Conservation (phyloP, 2,329 filamentous ascomycete genomes). For the Achaetomium macrosporum region DNA sequence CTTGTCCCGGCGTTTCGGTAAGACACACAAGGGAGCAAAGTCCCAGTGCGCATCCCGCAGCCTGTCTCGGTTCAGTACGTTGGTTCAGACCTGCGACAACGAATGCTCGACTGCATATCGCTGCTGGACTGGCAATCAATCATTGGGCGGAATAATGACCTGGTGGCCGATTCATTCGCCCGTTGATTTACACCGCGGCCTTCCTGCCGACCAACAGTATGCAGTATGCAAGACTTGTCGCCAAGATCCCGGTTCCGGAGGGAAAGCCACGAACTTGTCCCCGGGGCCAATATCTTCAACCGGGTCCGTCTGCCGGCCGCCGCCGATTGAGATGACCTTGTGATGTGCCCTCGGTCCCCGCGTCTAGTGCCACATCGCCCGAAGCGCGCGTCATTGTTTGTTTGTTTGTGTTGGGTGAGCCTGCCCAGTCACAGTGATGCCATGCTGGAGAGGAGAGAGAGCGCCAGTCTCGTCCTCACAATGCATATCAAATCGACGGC, state of each 20-base stretch:
- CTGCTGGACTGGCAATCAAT: neutral
- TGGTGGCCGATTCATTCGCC: neutral
- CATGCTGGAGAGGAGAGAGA: too few relatives aligned
- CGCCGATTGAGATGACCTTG: neutral
- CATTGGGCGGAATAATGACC: neutral
- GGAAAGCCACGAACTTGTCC: neutral
- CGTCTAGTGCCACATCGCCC: neutral
- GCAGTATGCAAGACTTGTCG: neutral
- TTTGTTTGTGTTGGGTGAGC: conserved; percentile 3
- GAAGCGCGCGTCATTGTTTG: conserved; percentile 3
- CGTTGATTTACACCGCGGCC: neutral
- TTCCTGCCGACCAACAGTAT: neutral
- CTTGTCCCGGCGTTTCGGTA: too few relatives aligned
- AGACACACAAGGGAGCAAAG: too few relatives aligned
- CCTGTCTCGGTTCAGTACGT: neutral
- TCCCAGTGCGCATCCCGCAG: too few relatives aligned
- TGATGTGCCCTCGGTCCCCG: neutral
- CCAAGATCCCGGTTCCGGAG: neutral
- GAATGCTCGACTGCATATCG: neutral
- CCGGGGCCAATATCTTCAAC: neutral
- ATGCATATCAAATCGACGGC: too few relatives aligned
- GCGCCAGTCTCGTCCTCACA: too few relatives aligned
- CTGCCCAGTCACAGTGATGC: neutral
- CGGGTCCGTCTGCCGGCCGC: neutral
- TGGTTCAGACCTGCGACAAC: neutral